Evolutionary conservation across 192 early-diverging fungal genomes (phyloP), one percentile per base, ranked within the genome.

Genomic region (Coemansia reversa): DNA sequence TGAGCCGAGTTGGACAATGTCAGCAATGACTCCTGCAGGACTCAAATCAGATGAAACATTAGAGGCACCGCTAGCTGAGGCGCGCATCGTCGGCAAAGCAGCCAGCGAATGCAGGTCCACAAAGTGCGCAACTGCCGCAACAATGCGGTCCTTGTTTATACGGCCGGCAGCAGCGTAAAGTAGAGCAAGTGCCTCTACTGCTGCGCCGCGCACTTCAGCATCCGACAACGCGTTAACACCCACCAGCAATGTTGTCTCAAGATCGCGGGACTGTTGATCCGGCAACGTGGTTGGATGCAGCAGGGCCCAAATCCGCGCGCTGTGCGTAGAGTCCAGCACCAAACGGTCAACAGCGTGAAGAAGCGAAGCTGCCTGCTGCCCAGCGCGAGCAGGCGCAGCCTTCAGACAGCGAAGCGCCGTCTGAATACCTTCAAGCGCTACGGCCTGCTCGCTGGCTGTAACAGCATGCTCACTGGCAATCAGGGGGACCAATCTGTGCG

Each of bases 141-240:
- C 64, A 3, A 80, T 64, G 22, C 69, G 69, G n/a, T 64, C 65
- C 12, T 62, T 66, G 65, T 69, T 60, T 35, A 59, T 74, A 57
- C 67, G 74, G 25, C 63, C 27, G 1, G 56, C 63, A 0, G 75
- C 72, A 20, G 79, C 75, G 25, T 76, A 73, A 12, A 81, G 73
- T 70, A 76, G 72, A 1, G 74, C 79, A 63, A 76, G 60, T 4
- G 74, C 79, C 64, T 81, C 79, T 5, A 67, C 60, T 0, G 64
- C 65, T 1, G 70, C 51, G 11, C 58, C 59, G n/a, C 62, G 60
- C 55, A 20, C n/a, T 25, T 45, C 60, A 7, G 23, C 39, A 19
- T 50, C 25, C 49, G 5, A 22, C 7, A 12, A 29, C 4, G 9
- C 2, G 54, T 25, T 16, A 4, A 58, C 28, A 0, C 56, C 60